phyloP scores from a whole-genome alignment of 2,329 filamentous ascomycete genomes.

The Aspergillus felis region DNA sequence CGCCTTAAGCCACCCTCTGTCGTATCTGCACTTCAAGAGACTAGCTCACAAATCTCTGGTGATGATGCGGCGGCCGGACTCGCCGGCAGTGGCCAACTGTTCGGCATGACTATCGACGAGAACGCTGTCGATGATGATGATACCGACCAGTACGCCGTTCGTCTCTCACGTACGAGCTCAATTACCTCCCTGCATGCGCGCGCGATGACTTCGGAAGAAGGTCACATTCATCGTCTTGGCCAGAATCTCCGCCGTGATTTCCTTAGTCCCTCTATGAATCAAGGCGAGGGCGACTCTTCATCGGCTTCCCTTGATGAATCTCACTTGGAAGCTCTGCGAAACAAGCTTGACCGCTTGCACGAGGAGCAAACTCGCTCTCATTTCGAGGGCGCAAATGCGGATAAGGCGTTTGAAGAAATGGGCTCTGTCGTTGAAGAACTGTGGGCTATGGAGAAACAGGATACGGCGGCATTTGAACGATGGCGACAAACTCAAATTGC shows the following conservation, averaged over 20 bases:
- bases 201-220: conserved; percentile 65
- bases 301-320: conserved; percentile 34
- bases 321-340: conserved; percentile 44
- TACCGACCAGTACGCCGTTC: conserved; percentile 39
- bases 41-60: conserved; percentile 32
- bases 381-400: conserved; percentile 36
- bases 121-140: conserved; percentile 40
- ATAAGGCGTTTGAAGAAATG: conserved; percentile 41
- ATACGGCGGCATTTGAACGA: conserved; percentile 41
- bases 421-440: conserved; percentile 46
- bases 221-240: conserved; percentile 64
- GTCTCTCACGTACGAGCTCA: conserved; percentile 58
- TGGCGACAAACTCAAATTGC: conserved; percentile 46
- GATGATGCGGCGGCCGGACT: conserved; percentile 22
- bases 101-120: conserved; percentile 28
- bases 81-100: conserved; percentile 30
- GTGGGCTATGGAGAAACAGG: conserved; percentile 38
- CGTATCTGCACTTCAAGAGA: conserved; percentile 20
- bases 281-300: conserved; percentile 30
- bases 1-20: conserved; percentile 45
- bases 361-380: conserved; percentile 40
- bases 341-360: conserved; percentile 41
- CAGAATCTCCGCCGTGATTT: conserved; percentile 64
- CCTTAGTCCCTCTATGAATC: conserved; percentile 47
- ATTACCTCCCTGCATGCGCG: conserved; percentile 66